Evolutionary conservation across 345 rosid species (phyloP).

Genomic region (Pistacia vera): DNA sequence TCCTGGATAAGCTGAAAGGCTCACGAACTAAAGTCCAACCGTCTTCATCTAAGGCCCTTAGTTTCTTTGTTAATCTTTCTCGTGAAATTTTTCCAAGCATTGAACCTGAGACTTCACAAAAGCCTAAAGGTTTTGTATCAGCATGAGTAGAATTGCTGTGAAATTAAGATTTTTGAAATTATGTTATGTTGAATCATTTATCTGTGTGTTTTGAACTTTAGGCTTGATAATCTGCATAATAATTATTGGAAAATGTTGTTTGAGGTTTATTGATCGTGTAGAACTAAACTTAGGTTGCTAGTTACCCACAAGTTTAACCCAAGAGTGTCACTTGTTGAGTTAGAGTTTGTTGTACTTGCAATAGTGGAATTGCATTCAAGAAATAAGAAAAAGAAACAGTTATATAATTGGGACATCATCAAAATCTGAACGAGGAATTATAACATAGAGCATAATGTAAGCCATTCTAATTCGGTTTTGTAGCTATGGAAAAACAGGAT

Average conservation of each 20-base stretch:
- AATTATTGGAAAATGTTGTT: not conserved
- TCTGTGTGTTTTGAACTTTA: slow-evolving; percentile 14
- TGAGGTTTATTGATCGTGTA: not conserved
- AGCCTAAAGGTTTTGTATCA: slow-evolving; percentile 47
- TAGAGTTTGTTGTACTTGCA: not conserved
- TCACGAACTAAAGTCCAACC: slow-evolving; percentile 15
- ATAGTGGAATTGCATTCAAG: not conserved
- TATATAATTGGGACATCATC: not conserved
- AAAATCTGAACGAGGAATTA: too few relatives aligned
- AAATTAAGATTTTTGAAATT: not conserved
- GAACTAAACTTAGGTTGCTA: not conserved
- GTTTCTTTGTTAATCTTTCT: slow-evolving; percentile 48
- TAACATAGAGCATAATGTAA: not conserved
- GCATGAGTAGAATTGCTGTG: not conserved
- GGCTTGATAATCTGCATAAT: not conserved
- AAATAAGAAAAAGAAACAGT: not conserved
- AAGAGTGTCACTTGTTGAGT: not conserved
- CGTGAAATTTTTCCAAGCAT: slow-evolving; percentile 20
- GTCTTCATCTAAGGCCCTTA: slow-evolving; percentile 31
- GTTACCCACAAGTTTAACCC: slow-evolving; percentile 4
- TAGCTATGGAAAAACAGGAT: slow-evolving; percentile 1
- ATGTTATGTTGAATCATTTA: not conserved
- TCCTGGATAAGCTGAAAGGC: slow-evolving; percentile 48
- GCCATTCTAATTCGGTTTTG: not conserved
- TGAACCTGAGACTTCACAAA: slow-evolving; percentile 24